Conservation (phyloP, 768 basidiomycete species). For the Suillus cothurnatus region DNA sequence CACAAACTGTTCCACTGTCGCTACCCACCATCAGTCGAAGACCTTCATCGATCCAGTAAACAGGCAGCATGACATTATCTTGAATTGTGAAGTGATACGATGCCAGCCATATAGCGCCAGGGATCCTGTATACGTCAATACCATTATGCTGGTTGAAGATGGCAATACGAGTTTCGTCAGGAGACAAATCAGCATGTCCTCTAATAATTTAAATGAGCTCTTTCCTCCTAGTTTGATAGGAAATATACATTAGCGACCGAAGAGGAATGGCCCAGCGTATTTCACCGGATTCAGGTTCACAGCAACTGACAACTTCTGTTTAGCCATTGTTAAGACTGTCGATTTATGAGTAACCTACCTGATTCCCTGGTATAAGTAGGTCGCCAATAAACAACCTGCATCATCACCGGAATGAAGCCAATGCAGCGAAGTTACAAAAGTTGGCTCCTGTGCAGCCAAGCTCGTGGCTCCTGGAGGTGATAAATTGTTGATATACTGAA, state of each 20-base stretch:
- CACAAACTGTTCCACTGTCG: background rate
- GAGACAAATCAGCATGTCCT: constrained; percentile 8
- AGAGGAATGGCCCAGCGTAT: constrained; percentile 7
- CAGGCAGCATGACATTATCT: background rate
- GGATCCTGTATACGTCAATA: constrained; percentile 6
- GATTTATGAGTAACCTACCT: background rate
- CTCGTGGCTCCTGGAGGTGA: background rate
- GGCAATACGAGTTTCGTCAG: no score
- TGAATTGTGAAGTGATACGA: background rate
- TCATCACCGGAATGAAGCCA: constrained; percentile 5
- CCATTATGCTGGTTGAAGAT: constrained; percentile 7
- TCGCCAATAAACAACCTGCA: constrained; percentile 6
- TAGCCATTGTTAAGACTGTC: no score
- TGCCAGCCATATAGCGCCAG: background rate
- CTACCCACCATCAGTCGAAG: constrained; percentile 1
- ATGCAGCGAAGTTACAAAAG: constrained; percentile 4
- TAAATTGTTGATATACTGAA: background rate
- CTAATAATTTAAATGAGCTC: background rate
- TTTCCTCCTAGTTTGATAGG: background rate
- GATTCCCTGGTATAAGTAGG: constrained; percentile 9
- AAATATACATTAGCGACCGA: constrained; percentile 1
- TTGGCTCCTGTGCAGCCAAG: background rate
- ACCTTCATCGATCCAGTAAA: constrained; percentile 4
- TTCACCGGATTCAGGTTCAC: constrained; percentile 4
- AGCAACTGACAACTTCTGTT: background rate